Conservation (phyloP, 2,329 filamentous ascomycete species). For the Chaetoscypha palmicola region DNA sequence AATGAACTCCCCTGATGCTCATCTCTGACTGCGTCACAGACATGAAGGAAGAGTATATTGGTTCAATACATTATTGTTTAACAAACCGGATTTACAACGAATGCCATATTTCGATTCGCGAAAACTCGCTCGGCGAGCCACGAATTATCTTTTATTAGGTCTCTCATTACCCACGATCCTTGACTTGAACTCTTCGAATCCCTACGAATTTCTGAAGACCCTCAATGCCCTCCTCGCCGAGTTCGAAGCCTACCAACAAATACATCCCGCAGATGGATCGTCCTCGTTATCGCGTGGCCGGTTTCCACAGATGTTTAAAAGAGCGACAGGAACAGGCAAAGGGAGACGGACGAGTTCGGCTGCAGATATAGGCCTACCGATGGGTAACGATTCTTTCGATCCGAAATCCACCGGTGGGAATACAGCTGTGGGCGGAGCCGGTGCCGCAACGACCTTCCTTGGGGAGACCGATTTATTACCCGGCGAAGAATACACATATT, state of each 20-base stretch:
- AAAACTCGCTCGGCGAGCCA: constrained; percentile 82
- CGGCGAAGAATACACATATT: constrained; percentile 79
- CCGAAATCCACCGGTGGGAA: constrained; percentile 38
- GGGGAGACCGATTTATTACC: constrained; percentile 62
- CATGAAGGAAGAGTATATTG: constrained; percentile 94
- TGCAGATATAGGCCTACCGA: constrained; percentile 50
- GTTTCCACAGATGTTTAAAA: constrained; percentile 77
- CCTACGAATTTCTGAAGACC: constrained; percentile 79
- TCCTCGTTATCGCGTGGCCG: constrained; percentile 67
- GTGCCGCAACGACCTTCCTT: constrained; percentile 38
- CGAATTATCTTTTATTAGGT: constrained; percentile 87
- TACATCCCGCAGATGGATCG: constrained; percentile 71
- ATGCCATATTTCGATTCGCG: constrained; percentile 81
- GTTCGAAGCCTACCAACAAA: constrained; percentile 87
- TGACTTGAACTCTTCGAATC: constrained; percentile 74
- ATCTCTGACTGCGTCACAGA: constrained; percentile 38
- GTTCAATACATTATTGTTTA: constrained; percentile 96
- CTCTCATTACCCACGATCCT: constrained; percentile 84
- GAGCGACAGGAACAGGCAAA: constrained; percentile 48
- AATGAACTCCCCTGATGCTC: no score
- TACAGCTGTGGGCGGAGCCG: constrained; percentile 33
- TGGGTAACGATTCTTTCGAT: constrained; percentile 41
- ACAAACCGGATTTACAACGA: constrained; percentile 68
- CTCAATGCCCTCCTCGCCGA: constrained; percentile 80
- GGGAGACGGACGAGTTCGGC: constrained; percentile 51